These are phyloP conservation scores for Xylariaceae sp. DNA, from an alignment of 2,329 filamentous ascomycete species.

Conservation along the genomic window DNA sequence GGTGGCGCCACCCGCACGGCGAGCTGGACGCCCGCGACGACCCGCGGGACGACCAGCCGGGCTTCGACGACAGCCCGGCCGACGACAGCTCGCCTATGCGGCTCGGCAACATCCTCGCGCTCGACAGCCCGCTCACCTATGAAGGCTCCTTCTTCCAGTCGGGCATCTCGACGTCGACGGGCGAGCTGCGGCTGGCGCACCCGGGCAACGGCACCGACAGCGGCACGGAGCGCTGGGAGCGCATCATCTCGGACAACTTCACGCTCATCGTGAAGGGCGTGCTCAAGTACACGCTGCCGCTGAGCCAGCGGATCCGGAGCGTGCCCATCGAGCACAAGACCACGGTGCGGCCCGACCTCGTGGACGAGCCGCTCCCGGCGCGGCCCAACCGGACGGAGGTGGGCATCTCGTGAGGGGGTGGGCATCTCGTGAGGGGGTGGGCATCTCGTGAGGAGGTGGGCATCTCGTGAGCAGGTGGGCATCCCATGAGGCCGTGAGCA, in stretches of 20 bases:
- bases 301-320: slow-evolving; percentile 53
- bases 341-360: slow-evolving; percentile 54
- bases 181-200: slow-evolving; percentile 71
- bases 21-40: slow-evolving; percentile 27
- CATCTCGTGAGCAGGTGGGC: too few species aligned
- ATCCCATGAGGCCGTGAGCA: too few species aligned
- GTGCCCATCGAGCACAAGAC: slow-evolving; percentile 53
- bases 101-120: slow-evolving; percentile 78
- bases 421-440: too few species aligned
- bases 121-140: slow-evolving; percentile 83
- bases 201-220: slow-evolving; percentile 87
- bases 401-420: slow-evolving; percentile 17
- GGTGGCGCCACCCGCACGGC: slow-evolving; percentile 42
- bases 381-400: slow-evolving; percentile 31
- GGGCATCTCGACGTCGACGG: slow-evolving; percentile 62
- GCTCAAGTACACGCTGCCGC: slow-evolving; percentile 68
- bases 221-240: slow-evolving; percentile 81
- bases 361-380: slow-evolving; percentile 43
- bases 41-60: slow-evolving; percentile 31
- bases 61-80: slow-evolving; percentile 48
- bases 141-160: slow-evolving; percentile 83
- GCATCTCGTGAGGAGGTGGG: too few species aligned
- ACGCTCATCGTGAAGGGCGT: slow-evolving; percentile 88
- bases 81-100: slow-evolving; percentile 70
- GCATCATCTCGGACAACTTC: slow-evolving; percentile 84